Evolutionary conservation across 768 basidiomycete genomes (phyloP), one percentile per base, ranked within the genome.

Genomic region (Collybia mongolica): DNA sequence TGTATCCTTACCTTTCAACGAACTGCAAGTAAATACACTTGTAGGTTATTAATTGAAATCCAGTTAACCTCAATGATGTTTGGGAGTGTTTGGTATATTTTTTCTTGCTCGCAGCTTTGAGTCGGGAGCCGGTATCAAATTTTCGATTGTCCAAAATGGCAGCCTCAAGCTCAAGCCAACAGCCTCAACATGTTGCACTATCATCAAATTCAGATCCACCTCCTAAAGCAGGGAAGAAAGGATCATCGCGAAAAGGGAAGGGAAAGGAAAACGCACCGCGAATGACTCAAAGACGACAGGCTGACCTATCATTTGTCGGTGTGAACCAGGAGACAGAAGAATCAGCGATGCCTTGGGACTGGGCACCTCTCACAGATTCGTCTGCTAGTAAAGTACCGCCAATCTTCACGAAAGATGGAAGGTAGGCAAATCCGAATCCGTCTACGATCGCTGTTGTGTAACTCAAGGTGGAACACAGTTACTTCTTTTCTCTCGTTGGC

Each of bases 401-500:
- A 32, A 70, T 93, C 54, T 93, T 94, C 67, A 92, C 93, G 23
- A 88, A 79, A 65, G 93, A 98, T 68, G 90, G 90, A 69, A 85
- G 84, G 94, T 93, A 63, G 58, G 58, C 46, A 46, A 39, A 56
- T 39, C 36, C 14, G 22, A 39, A 56, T 39, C 36, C 14, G 22
- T 51, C 49, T 28, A 23, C 26, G 41, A 35, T 44, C 8, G 15
- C 38, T 40, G 45, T 40, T 40, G 37, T 12, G 22, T 26, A 46
- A 17, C 20, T 42, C 36, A 49, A 42, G 35, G 48, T 32, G 40
- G 14, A 50, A 49, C 36, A 20, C 49, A 90, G 96, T 62, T 91
- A 96, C 71, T 95, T 93, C 76, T 93, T 98, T 68, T 82, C 90
- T 39, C 80, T 93, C 39, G 80, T 84, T 11, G 88, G 89, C n/a